Conservation (phyloP, 768 basidiomycete species). For the Sarcomyxa edulis region DNA sequence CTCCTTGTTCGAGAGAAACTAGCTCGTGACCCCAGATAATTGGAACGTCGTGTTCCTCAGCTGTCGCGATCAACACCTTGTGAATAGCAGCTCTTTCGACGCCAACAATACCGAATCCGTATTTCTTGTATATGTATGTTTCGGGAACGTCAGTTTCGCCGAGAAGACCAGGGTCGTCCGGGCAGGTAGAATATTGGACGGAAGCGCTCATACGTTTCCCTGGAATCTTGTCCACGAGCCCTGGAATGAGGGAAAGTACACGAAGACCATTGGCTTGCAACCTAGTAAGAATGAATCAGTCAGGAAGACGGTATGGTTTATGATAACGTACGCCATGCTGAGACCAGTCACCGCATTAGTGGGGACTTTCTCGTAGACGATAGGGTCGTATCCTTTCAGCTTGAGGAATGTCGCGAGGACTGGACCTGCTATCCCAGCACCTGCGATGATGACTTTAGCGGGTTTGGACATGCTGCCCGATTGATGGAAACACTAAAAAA, state of each 20-base stretch:
- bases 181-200: constrained; percentile 14
- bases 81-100: constrained; percentile 25
- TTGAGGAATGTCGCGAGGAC: constrained; percentile 32
- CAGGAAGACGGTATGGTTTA: neutral
- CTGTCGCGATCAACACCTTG: constrained; percentile 22
- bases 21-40: constrained; percentile 29
- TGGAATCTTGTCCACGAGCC: constrained; percentile 17
- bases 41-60: constrained; percentile 22
- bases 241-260: constrained; percentile 21
- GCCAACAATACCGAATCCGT: constrained; percentile 23
- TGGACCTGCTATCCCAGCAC: constrained; percentile 33
- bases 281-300: constrained; percentile 9
- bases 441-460: constrained; percentile 32
- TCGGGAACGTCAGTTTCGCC: constrained; percentile 17
- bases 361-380: constrained; percentile 27
- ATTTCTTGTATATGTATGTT: constrained; percentile 10
- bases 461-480: constrained; percentile 4
- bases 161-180: constrained; percentile 20
- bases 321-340: constrained; percentile 24
- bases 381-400: constrained; percentile 28
- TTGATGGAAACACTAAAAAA: neutral
- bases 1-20: constrained; percentile 22
- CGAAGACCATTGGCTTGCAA: constrained; percentile 22
- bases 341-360: constrained; percentile 18
- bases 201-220: constrained; percentile 13